Base-by-base conservation (phyloP, 208 protist species). In the Porcisia deanei region DNA sequence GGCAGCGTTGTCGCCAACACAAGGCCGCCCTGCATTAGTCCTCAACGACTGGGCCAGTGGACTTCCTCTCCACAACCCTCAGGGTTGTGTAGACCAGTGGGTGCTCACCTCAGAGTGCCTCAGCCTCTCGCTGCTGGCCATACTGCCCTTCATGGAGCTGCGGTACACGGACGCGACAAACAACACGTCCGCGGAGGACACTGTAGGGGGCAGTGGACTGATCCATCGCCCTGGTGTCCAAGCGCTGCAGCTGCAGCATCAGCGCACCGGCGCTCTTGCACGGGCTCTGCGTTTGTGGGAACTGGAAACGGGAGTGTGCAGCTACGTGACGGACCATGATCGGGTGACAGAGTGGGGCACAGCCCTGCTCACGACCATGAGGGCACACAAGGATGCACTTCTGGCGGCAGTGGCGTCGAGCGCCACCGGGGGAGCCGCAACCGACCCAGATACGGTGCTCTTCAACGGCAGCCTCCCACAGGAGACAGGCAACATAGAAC, bases 21-120 rank as follows among this genome's bases (percentile, higher is more conserved):
- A 65, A 4, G 34, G n/a, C 59, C 16, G 25, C 9, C 37, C 39
- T 4, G 60, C n/a, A 22, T 34, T 53, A 22, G 39, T 68, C n/a
- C 9, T 64, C 22, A 70, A 74, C 12, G 45, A 75, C 14, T 37
- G 55, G 55, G 65, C 37, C 61, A 30, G 47, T 8, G 72, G 43
- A 22, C 58, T 72, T 41, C 65, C 81, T n/a, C 52, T 64, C 66
- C 49, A 85, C 76, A 75, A 66, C 43, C 68, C 73, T 43, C 73
- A 76, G 69, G 75, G 73, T 34, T 81, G 39, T 52, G 69, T 30
- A 57, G 77, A 75, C 3, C 80, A 73, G 71, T 78, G 67, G 79
- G 72, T 73, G 57, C 69, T 71, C 73, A 81, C 79, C 72, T 88
- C 64, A 22, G 75, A 82, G 54, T 82, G 78, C 69, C 59, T 82